Conservation (phyloP, 2,329 filamentous ascomycete genomes). For the Aspergillus chevalieri region DNA sequence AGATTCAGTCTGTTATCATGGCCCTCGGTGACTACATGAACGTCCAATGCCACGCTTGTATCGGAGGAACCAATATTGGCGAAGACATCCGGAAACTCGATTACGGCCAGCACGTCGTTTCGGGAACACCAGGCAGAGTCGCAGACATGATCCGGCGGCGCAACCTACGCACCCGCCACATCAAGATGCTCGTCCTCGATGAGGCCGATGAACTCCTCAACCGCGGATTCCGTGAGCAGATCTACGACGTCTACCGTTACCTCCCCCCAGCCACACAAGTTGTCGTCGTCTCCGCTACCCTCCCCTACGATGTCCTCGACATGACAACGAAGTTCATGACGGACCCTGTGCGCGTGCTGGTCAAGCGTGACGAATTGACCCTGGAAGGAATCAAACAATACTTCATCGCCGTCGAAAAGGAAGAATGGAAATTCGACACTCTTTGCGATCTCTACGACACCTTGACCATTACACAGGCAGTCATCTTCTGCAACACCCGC, state of each 20-base stretch:
- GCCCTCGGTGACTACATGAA: conserved; percentile 99
- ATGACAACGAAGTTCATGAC: conserved; percentile 99
- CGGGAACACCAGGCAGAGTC: conserved; percentile 93
- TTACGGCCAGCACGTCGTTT: conserved; percentile 96
- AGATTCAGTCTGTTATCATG: conserved; percentile 98
- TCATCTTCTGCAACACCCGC: conserved; percentile 99
- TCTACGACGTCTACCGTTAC: conserved; percentile 98
- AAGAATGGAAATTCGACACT: conserved; percentile 99
- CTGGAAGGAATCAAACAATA: conserved; percentile 97
- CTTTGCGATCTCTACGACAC: conserved; percentile 98
- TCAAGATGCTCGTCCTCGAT: conserved; percentile 73
- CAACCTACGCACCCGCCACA: conserved; percentile 65
- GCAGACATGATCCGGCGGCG: conserved; percentile 75
- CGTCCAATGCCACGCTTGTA: conserved; percentile 97
- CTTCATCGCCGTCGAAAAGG: conserved; percentile 98
- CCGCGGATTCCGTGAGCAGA: conserved; percentile 94
- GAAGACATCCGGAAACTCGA: conserved; percentile 97
- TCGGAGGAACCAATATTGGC: conserved; percentile 94
- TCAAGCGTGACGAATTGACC: conserved; percentile 98
- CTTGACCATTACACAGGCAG: conserved; percentile 94
- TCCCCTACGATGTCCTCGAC: conserved; percentile 95
- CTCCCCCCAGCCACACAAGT: conserved; percentile 95
- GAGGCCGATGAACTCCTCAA: conserved; percentile 77
- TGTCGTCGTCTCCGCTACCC: conserved; percentile 93
- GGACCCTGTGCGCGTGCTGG: conserved; percentile 88